These are phyloP conservation scores for Cymbidium sinense DNA, from an alignment of 106 monocot genomes.

Conservation along the genomic window DNA sequence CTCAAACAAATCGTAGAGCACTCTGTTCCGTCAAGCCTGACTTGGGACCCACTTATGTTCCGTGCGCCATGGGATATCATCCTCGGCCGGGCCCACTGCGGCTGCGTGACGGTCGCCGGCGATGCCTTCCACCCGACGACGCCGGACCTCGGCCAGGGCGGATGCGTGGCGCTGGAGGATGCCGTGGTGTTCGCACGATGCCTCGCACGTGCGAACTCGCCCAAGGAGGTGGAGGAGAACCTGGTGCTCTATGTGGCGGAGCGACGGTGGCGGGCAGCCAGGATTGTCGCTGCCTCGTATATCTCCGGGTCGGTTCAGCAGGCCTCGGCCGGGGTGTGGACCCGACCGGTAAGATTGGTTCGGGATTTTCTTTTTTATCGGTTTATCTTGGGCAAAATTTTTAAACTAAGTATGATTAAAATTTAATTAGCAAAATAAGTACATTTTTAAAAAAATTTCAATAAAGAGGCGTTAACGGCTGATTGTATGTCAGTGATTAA, in stretches of 20 bases:
- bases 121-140: conserved; percentile 90
- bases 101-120: conserved; percentile 44
- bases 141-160: conserved; percentile 76
- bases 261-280: conserved; percentile 28
- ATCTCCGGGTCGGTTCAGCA: conserved; percentile 35
- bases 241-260: conserved; percentile 25
- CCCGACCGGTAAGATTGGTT: conserved; percentile 13
- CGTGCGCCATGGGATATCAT: conserved; percentile 38
- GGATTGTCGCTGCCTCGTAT: conserved; percentile 28
- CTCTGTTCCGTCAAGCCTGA: conserved; percentile 18
- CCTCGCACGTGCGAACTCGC: conserved; percentile 8
- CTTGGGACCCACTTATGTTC: conserved; percentile 33
- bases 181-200: conserved; percentile 55
- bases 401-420: too few relatives aligned
- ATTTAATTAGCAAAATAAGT: too few relatives aligned
- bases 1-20: conserved; percentile 17
- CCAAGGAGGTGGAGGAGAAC: background rate
- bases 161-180: conserved; percentile 71
- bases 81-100: conserved; percentile 8
- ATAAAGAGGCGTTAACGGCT: too few relatives aligned
- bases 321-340: conserved; percentile 24
- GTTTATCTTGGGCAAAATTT: too few relatives aligned
- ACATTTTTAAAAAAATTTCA: too few relatives aligned
- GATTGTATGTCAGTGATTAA: too few relatives aligned
- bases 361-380: conserved; percentile 38